Evolutionary conservation across 805 yeast genomes (phyloP), one percentile per base, ranked within the genome.

Genomic region (Hanseniaspora clermontiae): DNA sequence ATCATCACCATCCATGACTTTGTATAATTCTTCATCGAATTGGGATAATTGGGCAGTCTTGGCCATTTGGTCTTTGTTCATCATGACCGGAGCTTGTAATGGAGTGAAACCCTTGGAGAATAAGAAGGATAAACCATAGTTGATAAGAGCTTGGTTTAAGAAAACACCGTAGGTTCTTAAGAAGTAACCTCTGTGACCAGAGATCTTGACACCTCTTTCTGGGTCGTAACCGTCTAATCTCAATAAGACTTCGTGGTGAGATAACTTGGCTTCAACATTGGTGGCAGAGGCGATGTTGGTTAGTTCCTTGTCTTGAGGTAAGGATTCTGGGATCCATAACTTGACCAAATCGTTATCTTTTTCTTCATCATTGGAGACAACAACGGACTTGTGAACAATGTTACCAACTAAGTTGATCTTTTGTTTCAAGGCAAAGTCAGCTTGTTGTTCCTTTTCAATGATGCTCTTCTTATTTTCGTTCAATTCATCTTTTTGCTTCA

Each of bases 11-110:
- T 93, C 98, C 51, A 87, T 74, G 58, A 93, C 97, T 75, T 93
- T 93, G 77, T 93, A 93, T 66, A 93, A 78, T 74, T 93, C 98
- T 77, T 93, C 98, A 72, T 93, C 98, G 65, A 93, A 93, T 68
- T 93, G 90, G 39, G 97, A 89, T 70, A 93, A 82, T 75, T 93
- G 98, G 9, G 98, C 98, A 63, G 98, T 93, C 74, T 87, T 90
- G 64, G 97, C 97, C 98, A 93, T 93, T 58, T 89, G 95, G 58
- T 93, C 97, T 75, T 93, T 93, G 82, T 93, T 93, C 96, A 93
- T 88, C 98, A 93, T 93, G 47, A 91, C 96, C 58, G 98, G 98
- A 15, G 98, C 95, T 77, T 93, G 98, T 72, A 93, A 77, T 61
- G 97, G 95, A 56, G 77, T 76, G 77, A 88, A 93, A 52, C 83